Evolutionary conservation across 1,284 basidiomycete species (phyloP), one percentile per base, ranked within the genome.

Genomic region (Leccinum insigne): DNA sequence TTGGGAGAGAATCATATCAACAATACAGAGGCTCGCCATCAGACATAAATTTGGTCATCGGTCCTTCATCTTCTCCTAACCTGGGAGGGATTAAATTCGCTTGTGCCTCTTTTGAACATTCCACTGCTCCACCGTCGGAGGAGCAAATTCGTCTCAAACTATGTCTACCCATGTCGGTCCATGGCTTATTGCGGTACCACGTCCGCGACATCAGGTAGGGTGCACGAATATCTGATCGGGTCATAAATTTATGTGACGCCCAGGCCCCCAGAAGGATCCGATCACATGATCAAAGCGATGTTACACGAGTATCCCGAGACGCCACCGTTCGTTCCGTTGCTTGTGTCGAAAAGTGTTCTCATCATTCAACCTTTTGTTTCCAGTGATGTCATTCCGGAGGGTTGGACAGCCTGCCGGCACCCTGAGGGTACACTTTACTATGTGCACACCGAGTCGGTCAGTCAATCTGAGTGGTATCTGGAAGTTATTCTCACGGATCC

Each of bases 371-470:
- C 16, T 58, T 54, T 1, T 7, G 1, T 63, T 66, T 21, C 21
- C 21, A 21, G 21, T 21, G 21, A 21, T 21, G 26, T 67, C 3
- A 23, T 67, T 3, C 75, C 73, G 0, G n/a, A 49, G 3, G 77
- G 72, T 0, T 77, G 75, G 75, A 49, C 2, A 16, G 69, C 72
- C 1, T 66, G 60, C 38, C 65, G 63, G 5, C 75, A 77, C 32
- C 75, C 75, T 29, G 75, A 77, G 58, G 75, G 75, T n/a, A 73
- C 63, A 29, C 69, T 69, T 16, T 77, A 77, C 52, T 77, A 68
- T 16, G 63, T 77, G 47, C 70, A 78, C 42, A n/a, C n/a, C 8
- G 23, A 68, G 5, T 69, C 66, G 62, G 77, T 78, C 16, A 66
- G 77, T 70, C 14, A 11, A 42, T 52, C n/a, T 23, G 29, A 58